Percentiles rank a stretch among this genome's conserved stretches.
These are phyloP conservation scores for Ophiocordyceps unilateralis DNA, from an alignment of 2,329 filamentous ascomycete genomes.

Conservation along the genomic window DNA sequence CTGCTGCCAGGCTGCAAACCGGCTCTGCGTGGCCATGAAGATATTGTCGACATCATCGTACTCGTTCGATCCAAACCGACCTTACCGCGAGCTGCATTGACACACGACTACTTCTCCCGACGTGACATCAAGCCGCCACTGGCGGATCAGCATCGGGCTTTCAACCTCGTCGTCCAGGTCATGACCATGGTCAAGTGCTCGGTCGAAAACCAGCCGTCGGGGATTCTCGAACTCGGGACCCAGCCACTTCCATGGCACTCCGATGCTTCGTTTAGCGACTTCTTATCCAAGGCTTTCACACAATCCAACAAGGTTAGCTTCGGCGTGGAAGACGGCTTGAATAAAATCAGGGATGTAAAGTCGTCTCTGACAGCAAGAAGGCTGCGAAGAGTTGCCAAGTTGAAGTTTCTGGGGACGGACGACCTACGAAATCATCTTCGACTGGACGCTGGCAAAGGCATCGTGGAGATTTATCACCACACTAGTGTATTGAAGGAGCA, in stretches of 20 bases:
- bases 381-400: background rate
- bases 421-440: constrained; percentile 1
- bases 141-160: background rate
- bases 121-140: background rate
- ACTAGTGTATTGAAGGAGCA: constrained; percentile 2
- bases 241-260: too few relatives aligned
- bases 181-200: constrained; percentile 1
- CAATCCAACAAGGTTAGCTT: background rate
- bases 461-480: constrained; percentile 1
- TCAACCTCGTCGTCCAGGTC: constrained; percentile 1
- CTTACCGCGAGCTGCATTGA: background rate
- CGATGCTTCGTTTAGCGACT: background rate
- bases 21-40: background rate
- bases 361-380: background rate
- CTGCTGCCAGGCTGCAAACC: background rate
- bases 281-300: background rate
- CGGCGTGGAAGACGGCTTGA: too few relatives aligned
- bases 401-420: constrained; percentile 1
- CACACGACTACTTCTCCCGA: background rate
- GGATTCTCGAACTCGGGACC: background rate
- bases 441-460: background rate
- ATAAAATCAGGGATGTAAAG: too few relatives aligned
- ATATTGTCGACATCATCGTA: background rate
- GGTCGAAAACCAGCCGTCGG: background rate
- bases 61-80: background rate